Evolutionary conservation across 2,329 filamentous ascomycete species (phyloP), one percentile per base, ranked within the genome.

Genomic region (Phyllosticta citribraziliensis): DNA sequence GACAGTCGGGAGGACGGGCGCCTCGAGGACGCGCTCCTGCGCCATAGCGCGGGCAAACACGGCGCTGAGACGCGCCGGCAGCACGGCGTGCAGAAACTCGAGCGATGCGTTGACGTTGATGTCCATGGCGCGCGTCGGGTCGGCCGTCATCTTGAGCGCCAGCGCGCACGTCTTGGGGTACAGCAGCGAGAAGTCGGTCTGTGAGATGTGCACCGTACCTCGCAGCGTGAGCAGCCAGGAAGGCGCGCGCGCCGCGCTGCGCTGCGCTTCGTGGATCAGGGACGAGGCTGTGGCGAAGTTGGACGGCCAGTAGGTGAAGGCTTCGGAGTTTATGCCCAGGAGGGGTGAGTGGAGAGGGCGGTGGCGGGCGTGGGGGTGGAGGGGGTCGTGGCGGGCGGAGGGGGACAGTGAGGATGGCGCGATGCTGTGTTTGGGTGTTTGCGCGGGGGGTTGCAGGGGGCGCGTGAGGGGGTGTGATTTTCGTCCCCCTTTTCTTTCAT

Each of bases 261-360:
- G 50, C 2, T 3, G 77, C 1, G 78, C 81, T 70, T 88, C 84
- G 24, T 79, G 73, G 68, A 84, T 82, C 17, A 88, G 74, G 0
- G 76, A 74, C 64, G 80, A 76, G 10, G 87, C 78, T 40, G 80
- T 77, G 51, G 82, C 73, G 67, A 86, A 86, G 63, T 88, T 88
- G 2, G 79, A 76, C 22, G 81, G 78, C 85, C 85, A 88, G 71
- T 88, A 85, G 77, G 87, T 87, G 73, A 88, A 88, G 0, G 84
- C 85, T 70, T 88, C 86, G 5, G 80, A 83, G 56, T 86, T 86
- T 67, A 88, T 84, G 2, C 81, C 82, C 5, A 88, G 76, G 8
- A 88, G 67, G 5, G 85, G 85, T 12, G 80, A 77, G 47, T 75
- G 73, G 53, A 82, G 79, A 17, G 76, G 75, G 61, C 80, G 74